These are phyloP conservation scores for Chlamydomonas urium DNA, from an alignment of 139 green algal genomes.

Conservation along the genomic window DNA sequence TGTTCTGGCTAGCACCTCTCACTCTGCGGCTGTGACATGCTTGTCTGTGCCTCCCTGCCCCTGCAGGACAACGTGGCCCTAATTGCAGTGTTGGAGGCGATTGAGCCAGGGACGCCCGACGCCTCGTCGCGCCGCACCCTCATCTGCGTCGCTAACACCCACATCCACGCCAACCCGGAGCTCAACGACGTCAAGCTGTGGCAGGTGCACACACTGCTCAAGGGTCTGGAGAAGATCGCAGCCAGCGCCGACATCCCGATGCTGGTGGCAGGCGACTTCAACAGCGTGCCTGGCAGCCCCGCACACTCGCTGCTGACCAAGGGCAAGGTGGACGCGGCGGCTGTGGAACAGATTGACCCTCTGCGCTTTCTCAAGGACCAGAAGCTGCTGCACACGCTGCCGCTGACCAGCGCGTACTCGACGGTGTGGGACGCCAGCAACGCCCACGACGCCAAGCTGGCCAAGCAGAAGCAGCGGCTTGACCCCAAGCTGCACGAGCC, in stretches of 20 bases:
- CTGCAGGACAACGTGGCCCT: slow-evolving; percentile 92
- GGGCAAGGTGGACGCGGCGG: slow-evolving; percentile 58
- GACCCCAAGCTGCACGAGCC: slow-evolving; percentile 41
- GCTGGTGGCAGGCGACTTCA: slow-evolving; percentile 97
- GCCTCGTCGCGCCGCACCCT: slow-evolving; percentile 67
- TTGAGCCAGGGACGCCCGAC: slow-evolving; percentile 54
- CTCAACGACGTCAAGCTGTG: slow-evolving; percentile 98
- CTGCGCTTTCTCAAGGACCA: slow-evolving; percentile 54
- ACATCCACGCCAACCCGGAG: slow-evolving; percentile 98
- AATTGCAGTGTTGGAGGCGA: slow-evolving; percentile 93
- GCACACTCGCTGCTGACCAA: slow-evolving; percentile 86
- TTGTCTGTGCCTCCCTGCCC: not conserved
- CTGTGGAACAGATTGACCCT: slow-evolving; percentile 56
- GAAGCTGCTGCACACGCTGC: slow-evolving; percentile 55
- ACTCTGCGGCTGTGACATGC: no score
- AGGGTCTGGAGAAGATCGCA: slow-evolving; percentile 86
- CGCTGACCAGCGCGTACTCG: slow-evolving; percentile 43
- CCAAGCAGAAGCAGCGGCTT: slow-evolving; percentile 59
- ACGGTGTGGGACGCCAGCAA: slow-evolving; percentile 21
- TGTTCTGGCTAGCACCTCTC: no score
- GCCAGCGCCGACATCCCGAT: slow-evolving; percentile 84
- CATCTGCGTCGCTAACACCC: slow-evolving; percentile 97
- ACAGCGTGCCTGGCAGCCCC: slow-evolving; percentile 81
- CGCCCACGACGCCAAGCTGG: slow-evolving; percentile 32
- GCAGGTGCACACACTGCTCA: slow-evolving; percentile 99